Percentiles rank a stretch among this genome's conserved stretches.
Evolutionary conservation across 2,329 filamentous ascomycete species (phyloP).

Genomic region (Arthrocladium fulminans): DNA sequence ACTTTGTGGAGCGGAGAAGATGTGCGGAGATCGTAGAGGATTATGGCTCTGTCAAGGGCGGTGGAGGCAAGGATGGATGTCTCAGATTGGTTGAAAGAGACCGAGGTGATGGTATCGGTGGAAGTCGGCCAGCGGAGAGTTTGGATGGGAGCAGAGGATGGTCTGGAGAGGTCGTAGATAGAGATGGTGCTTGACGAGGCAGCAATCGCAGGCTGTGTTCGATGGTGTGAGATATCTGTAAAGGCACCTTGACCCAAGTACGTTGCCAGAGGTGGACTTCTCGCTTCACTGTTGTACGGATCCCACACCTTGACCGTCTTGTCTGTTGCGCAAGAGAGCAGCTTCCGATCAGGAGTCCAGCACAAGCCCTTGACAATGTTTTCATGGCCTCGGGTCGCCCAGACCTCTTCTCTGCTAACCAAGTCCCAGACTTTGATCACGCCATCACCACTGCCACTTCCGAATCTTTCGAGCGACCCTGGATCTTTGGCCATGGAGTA

Average conservation of each 20-base stretch:
- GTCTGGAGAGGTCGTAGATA: constrained; percentile 77
- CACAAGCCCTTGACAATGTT: constrained; percentile 86
- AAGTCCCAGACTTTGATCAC: constrained; percentile 91
- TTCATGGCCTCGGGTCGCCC: constrained; percentile 75
- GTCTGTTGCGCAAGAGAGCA: constrained; percentile 81
- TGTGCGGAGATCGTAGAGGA: constrained; percentile 87
- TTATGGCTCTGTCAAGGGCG: constrained; percentile 73
- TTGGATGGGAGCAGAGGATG: constrained; percentile 68
- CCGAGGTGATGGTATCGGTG: constrained; percentile 78
- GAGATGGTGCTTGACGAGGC: constrained; percentile 66
- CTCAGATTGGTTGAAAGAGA: constrained; percentile 89
- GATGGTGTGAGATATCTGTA: constrained; percentile 74
- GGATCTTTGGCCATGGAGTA: constrained; percentile 76
- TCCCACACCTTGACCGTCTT: constrained; percentile 84
- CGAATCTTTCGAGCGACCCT: constrained; percentile 61
- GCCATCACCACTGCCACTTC: constrained; percentile 82
- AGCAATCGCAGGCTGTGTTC: constrained; percentile 69
- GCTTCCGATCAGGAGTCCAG: constrained; percentile 77
- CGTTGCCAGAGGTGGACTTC: constrained; percentile 65
- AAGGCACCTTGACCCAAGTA: constrained; percentile 80
- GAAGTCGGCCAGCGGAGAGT: constrained; percentile 78
- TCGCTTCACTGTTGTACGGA: constrained; percentile 64
- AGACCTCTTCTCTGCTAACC: constrained; percentile 61
- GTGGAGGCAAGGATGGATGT: constrained; percentile 81
- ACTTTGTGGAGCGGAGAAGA: constrained; percentile 73